Conservation (phyloP, 129 eudicot species). For the Gnaphalium uliginosum region DNA sequence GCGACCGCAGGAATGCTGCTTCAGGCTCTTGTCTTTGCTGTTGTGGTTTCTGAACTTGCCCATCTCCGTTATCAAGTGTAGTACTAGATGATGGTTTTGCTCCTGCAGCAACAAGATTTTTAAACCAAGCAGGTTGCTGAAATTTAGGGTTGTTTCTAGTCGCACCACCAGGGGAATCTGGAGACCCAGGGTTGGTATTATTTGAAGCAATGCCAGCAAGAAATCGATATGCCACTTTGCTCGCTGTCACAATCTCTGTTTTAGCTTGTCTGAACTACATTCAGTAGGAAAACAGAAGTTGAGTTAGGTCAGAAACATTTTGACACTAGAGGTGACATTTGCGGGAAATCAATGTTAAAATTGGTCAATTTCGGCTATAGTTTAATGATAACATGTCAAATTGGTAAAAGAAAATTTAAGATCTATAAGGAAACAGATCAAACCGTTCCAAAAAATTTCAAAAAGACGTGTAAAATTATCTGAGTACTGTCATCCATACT, state of each 20-base stretch:
- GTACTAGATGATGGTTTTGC: slow-evolving; percentile 74
- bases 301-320: slow-evolving; percentile 11
- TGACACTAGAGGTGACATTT: not conserved
- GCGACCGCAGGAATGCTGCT: slow-evolving; percentile 38
- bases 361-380: not conserved
- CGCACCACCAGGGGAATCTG: slow-evolving; percentile 51
- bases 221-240: slow-evolving; percentile 92
- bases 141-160: slow-evolving; percentile 54
- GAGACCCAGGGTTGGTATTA: slow-evolving; percentile 36
- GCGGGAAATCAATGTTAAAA: not conserved
- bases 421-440: not conserved
- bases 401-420: not conserved
- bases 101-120: slow-evolving; percentile 69
- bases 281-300: not conserved
- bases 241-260: slow-evolving; percentile 90
- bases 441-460: not conserved
- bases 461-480: too few species aligned
- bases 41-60: slow-evolving; percentile 28
- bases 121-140: slow-evolving; percentile 83
- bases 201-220: slow-evolving; percentile 68
- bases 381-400: not conserved
- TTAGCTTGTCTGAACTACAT: slow-evolving; percentile 92
- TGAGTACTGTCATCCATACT: not conserved
- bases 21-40: slow-evolving; percentile 35
- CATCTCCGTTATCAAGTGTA: slow-evolving; percentile 47